phyloP scores from a whole-genome alignment of 2,329 filamentous ascomycete genomes.

The Aureobasidium sp. region DNA sequence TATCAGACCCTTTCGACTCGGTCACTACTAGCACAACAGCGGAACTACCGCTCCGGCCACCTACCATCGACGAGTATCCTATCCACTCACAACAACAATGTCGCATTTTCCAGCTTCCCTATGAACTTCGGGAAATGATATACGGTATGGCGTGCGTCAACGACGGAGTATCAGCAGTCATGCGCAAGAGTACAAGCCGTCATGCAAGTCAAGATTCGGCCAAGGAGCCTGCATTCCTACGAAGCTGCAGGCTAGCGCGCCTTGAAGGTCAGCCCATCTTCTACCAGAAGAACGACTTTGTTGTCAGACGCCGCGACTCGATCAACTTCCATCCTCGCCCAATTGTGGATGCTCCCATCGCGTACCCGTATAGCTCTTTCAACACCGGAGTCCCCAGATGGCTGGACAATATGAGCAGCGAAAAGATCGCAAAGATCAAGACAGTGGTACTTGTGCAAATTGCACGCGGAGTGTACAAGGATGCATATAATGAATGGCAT shows the following conservation, averaged over 20 bases:
- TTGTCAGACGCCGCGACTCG: constrained; percentile 10
- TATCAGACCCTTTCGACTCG: background rate
- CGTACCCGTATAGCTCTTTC: constrained; percentile 5
- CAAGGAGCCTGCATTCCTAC: constrained; percentile 12
- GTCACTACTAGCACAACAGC: constrained; percentile 8
- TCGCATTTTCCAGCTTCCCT: constrained; percentile 14
- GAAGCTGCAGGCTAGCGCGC: constrained; percentile 10
- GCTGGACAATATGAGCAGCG: constrained; percentile 12
- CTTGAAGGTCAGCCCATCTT: constrained; percentile 4
- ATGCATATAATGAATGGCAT: constrained; percentile 12
- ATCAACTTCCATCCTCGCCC: constrained; percentile 13
- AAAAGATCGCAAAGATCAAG: constrained; percentile 8
- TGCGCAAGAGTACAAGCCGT: constrained; percentile 4
- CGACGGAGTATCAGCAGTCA: constrained; percentile 5
- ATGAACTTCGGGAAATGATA: constrained; percentile 15
- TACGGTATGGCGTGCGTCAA: constrained; percentile 12
- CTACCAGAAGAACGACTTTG: constrained; percentile 13
- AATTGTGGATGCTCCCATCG: background rate
- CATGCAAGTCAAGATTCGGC: constrained; percentile 11
- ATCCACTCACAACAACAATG: constrained; percentile 13
- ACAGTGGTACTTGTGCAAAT: constrained; percentile 13
- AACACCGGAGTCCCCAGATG: constrained; percentile 11
- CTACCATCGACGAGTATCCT: constrained; percentile 5
- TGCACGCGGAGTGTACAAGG: constrained; percentile 13
- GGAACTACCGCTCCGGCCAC: constrained; percentile 24